A percentile compares a stretch with the other conserved stretches of the same genome.
These are phyloP conservation scores for Phytophthora kernoviae DNA, from an alignment of 352 stramenopile species.

Conservation along the genomic window DNA sequence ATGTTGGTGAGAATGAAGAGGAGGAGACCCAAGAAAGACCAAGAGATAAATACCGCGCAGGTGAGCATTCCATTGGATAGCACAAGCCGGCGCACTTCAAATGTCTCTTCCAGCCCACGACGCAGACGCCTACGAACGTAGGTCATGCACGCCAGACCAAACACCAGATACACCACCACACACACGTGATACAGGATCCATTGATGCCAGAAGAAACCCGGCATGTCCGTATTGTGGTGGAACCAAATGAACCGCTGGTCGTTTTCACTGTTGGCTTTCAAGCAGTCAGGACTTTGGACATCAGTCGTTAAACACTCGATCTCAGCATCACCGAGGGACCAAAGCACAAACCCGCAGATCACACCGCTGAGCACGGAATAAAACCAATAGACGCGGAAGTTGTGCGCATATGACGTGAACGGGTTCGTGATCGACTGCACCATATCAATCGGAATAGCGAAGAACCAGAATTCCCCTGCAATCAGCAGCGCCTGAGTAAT, in stretches of 20 bases:
- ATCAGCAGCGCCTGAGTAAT: conserved; percentile 81
- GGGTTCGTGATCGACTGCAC: conserved; percentile 90
- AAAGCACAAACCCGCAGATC: conserved; percentile 69
- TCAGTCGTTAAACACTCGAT: conserved; percentile 20
- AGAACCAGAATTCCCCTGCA: conserved; percentile 90
- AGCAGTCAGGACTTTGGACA: conserved; percentile 28
- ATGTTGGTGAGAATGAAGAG: conserved; percentile 75
- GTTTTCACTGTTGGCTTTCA: conserved; percentile 19
- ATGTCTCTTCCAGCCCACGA: conserved; percentile 83
- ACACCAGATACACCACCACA: conserved; percentile 79
- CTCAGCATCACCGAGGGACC: conserved; percentile 54
- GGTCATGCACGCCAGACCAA: conserved; percentile 69
- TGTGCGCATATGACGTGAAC: conserved; percentile 88
- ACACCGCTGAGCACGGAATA: conserved; percentile 78
- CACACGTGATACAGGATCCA: conserved; percentile 87
- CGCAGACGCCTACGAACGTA: conserved; percentile 80
- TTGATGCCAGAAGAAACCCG: conserved; percentile 80
- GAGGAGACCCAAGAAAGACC: conserved; percentile 74
- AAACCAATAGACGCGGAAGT: conserved; percentile 85
- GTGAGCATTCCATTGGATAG: conserved; percentile 79
- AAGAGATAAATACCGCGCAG: conserved; percentile 86
- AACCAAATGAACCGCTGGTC: conserved; percentile 82
- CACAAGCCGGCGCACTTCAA: conserved; percentile 81
- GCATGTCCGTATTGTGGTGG: conserved; percentile 80
- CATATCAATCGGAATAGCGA: conserved; percentile 88